phyloP scores from a whole-genome alignment of 1,139 yeast species.

The Eremothecium sinecaudum region DNA sequence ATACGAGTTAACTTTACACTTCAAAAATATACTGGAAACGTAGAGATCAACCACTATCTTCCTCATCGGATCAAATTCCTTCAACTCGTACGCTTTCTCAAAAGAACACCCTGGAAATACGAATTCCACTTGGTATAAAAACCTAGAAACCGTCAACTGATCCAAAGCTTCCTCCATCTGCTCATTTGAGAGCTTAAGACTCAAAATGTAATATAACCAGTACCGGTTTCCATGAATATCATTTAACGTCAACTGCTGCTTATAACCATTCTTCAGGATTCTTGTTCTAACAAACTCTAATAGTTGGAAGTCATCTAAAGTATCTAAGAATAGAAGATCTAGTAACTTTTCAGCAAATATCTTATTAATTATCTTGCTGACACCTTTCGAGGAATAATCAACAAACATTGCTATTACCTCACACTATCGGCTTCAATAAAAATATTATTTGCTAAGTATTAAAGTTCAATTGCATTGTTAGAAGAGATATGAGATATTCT shows the following conservation, averaged over 20 bases:
- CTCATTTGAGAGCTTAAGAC: slow-evolving; percentile 13
- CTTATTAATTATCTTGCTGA: slow-evolving; percentile 13
- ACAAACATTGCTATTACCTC: slow-evolving; percentile 13
- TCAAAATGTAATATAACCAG: slow-evolving; percentile 8
- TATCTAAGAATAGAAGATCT: slow-evolving; percentile 14
- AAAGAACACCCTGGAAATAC: slow-evolving; percentile 8
- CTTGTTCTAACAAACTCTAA: slow-evolving; percentile 10
- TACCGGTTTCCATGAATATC: slow-evolving; percentile 6
- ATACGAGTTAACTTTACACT: slow-evolving; percentile 10
- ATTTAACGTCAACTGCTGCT: slow-evolving; percentile 6
- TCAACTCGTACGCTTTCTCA: slow-evolving; percentile 10
- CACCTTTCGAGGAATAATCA: slow-evolving; percentile 18
- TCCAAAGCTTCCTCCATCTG: slow-evolving; percentile 14
- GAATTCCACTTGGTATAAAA: slow-evolving; percentile 15
- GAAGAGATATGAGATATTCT: too few relatives aligned
- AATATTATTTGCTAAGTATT: not conserved
- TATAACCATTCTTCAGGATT: not conserved
- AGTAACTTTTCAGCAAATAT: slow-evolving; percentile 16
- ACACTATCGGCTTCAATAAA: too few relatives aligned
- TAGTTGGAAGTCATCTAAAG: slow-evolving; percentile 9
- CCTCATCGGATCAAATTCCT: slow-evolving; percentile 8
- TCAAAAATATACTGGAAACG: slow-evolving; percentile 10
- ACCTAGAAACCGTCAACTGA: slow-evolving; percentile 13
- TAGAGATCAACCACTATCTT: slow-evolving; percentile 10
- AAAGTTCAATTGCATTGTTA: too few relatives aligned